phyloP scores from a whole-genome alignment of 176 grass and related monocot species.

The Zea mays region Zm-B73-REFERENCE-NAM-5.0 NC_050102.1:149843001-149843500 shows the following conservation, averaged over 20 bases:
- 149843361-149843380: neutral
- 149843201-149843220: slow-evolving; percentile 7
- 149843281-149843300: slow-evolving; percentile 88
- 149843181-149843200: slow-evolving; percentile 12
- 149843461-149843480: slow-evolving; percentile 10
- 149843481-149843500: neutral
- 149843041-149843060: slow-evolving; percentile 92
- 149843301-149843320: slow-evolving; percentile 91
- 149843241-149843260: slow-evolving; percentile 96
- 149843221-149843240: slow-evolving; percentile 63
- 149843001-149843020: slow-evolving; percentile 21
- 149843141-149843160: slow-evolving; percentile 89
- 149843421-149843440: neutral
- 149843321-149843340: slow-evolving; percentile 98
- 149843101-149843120: slow-evolving; percentile 87
- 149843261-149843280: slow-evolving; percentile 87
- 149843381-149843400: slow-evolving; percentile 1
- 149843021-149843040: slow-evolving; percentile 85
- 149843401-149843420: neutral
- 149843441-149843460: neutral
- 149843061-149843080: slow-evolving; percentile 87
- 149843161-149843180: slow-evolving; percentile 34
- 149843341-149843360: slow-evolving; percentile 66
- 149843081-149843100: slow-evolving; percentile 83
- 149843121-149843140: slow-evolving; percentile 70